These are phyloP conservation scores for Phialemoniopsis sp. DNA, from an alignment of 2,329 filamentous ascomycete species.

Conservation along the genomic window DNA sequence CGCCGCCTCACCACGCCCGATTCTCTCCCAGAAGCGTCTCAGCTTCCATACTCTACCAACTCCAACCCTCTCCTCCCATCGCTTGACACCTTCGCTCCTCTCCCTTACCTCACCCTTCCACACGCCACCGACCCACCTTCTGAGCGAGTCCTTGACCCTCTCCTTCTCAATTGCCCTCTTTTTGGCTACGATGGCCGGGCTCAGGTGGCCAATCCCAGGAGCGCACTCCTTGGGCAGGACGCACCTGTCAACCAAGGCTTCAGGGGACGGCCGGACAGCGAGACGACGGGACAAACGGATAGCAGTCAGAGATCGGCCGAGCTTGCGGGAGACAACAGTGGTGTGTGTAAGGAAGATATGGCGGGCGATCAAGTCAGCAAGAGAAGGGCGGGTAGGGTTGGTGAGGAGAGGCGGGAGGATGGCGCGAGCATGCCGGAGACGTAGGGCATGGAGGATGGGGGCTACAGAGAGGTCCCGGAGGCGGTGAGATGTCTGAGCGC, in stretches of 20 bases:
- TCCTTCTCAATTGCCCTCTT: conserved; percentile 62
- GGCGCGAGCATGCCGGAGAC: conserved; percentile 52
- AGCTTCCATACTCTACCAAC: conserved; percentile 57
- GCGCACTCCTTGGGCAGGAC: conserved; percentile 65
- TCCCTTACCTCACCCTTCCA: conserved; percentile 49
- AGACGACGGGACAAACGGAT: conserved; percentile 63
- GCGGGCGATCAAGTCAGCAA: conserved; percentile 57
- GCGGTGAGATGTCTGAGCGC: conserved; percentile 52
- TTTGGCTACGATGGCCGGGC: conserved; percentile 58
- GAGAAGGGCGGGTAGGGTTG: conserved; percentile 52
- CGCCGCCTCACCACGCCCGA: conserved; percentile 36
- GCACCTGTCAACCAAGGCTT: conserved; percentile 56
- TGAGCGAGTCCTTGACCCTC: conserved; percentile 61
- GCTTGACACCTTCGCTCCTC: conserved; percentile 40
- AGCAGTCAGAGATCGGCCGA: conserved; percentile 59
- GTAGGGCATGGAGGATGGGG: conserved; percentile 61
- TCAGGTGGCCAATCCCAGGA: conserved; percentile 37
- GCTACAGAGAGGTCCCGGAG: conserved; percentile 59
- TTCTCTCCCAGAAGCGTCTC: conserved; percentile 62
- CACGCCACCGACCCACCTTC: conserved; percentile 60
- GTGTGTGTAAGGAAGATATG: conserved; percentile 66
- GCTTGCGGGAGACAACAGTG: conserved; percentile 57
- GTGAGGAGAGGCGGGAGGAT: conserved; percentile 52
- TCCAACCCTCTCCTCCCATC: conserved; percentile 45
- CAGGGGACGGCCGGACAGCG: conserved; percentile 53